A percentile compares a stretch with the other conserved stretches of the same genome.
These are phyloP conservation scores for Trametes villosa DNA, from an alignment of 768 basidiomycete genomes.

Conservation along the genomic window DNA sequence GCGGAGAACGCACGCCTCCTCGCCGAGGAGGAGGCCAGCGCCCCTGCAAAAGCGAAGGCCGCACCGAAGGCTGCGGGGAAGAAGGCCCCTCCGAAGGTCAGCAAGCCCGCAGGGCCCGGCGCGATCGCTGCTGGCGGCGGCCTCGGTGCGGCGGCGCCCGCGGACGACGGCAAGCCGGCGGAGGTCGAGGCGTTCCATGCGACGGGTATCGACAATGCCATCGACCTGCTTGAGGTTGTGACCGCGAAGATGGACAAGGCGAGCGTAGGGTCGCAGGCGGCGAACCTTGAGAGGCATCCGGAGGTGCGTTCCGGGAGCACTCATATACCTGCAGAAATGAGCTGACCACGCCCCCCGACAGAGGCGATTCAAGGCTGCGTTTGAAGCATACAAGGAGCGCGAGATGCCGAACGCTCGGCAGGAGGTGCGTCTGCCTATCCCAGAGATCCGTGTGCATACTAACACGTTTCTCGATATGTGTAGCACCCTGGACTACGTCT, in stretches of 20 bases:
- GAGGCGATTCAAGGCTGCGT: constrained; percentile 94
- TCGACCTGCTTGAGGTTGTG: constrained; percentile 88
- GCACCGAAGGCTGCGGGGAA: constrained; percentile 68
- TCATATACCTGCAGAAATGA: constrained; percentile 28
- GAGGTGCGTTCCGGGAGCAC: too few species aligned
- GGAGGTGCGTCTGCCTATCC: constrained; percentile 56
- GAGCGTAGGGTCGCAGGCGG: constrained; percentile 85
- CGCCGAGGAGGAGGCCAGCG: constrained; percentile 82
- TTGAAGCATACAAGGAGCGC: constrained; percentile 86
- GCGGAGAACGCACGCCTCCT: constrained; percentile 84
- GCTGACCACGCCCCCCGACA: constrained; percentile 35
- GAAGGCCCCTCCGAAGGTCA: constrained; percentile 47
- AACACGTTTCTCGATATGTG: neutral
- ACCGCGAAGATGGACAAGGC: constrained; percentile 94
- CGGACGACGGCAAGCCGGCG: constrained; percentile 36
- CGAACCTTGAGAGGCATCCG: constrained; percentile 86
- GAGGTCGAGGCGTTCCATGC: constrained; percentile 75
- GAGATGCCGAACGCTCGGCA: constrained; percentile 78
- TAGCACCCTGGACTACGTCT: constrained; percentile 89
- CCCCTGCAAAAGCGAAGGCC: constrained; percentile 60
- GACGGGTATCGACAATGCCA: constrained; percentile 87
- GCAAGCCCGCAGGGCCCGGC: constrained; percentile 77
- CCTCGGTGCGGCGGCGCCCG: constrained; percentile 34
- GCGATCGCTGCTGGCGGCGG: constrained; percentile 79
- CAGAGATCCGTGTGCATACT: neutral